Percentiles rank a stretch among this genome's conserved stretches.
phyloP scores from a whole-genome alignment of 2,329 filamentous ascomycete genomes.

The Lasiodiplodia gonubiensis region DNA sequence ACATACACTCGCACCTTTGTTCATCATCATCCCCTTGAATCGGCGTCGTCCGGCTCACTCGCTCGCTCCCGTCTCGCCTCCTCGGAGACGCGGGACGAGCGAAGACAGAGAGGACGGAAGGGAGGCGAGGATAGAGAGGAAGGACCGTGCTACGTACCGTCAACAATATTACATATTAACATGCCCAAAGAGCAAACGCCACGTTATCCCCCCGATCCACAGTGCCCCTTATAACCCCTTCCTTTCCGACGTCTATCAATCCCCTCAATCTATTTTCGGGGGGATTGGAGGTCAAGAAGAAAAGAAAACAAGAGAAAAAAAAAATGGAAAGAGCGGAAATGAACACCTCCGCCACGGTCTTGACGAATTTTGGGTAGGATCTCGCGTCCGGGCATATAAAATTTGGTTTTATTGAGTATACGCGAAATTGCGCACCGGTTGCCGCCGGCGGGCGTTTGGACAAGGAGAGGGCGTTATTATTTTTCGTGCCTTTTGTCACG shows the following conservation, averaged over 20 bases:
- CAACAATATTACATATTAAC: background rate
- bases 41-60: background rate
- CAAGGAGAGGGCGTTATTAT: background rate
- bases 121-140: too few species aligned
- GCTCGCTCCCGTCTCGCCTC: background rate
- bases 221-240: background rate
- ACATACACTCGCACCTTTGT: background rate
- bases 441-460: background rate
- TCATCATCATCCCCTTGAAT: constrained; percentile 1
- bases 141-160: background rate
- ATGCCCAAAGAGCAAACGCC: background rate
- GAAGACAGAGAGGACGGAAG: background rate
- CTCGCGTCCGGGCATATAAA: background rate
- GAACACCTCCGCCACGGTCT: background rate
- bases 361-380: background rate
- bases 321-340: background rate
- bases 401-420: background rate
- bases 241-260: background rate
- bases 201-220: background rate
- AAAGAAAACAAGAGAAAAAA: background rate
- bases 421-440: background rate
- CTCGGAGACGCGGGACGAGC: background rate
- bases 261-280: constrained; percentile 12
- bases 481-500: background rate
- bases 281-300: background rate